phyloP scores from a whole-genome alignment of 352 stramenopile genomes.

The Lagenidium giganteum region DNA sequence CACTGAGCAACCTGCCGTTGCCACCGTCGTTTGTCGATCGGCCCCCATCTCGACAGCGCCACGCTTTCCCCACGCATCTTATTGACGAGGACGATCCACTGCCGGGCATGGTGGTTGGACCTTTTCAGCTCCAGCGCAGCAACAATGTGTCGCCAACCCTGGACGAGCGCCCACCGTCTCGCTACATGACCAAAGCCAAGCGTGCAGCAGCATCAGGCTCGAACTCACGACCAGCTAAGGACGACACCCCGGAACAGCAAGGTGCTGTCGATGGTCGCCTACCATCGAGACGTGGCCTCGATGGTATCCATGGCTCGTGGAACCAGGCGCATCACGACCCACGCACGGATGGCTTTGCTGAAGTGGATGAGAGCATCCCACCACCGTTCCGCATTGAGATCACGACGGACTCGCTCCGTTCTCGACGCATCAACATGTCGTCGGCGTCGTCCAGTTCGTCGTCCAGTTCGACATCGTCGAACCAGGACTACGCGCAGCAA shows the following conservation, averaged over 20 bases:
- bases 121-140: no score
- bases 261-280: constrained; percentile 2
- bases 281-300: constrained; percentile 34
- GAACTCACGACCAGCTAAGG: not conserved
- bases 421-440: constrained; percentile 2
- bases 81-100: constrained; percentile 47
- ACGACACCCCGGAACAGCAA: not conserved
- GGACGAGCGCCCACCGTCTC: constrained; percentile 48
- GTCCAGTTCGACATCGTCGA: constrained; percentile 4
- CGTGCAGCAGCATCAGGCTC: constrained; percentile 6
- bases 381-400: constrained; percentile 80
- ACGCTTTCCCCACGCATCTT: constrained; percentile 76
- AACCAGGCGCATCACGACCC: constrained; percentile 70
- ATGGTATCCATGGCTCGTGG: constrained; percentile 30
- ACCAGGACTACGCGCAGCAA: not conserved
- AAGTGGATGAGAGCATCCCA: constrained; percentile 75
- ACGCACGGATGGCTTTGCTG: constrained; percentile 71
- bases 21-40: constrained; percentile 22
- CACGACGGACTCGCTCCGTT: constrained; percentile 35
- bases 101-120: no score
- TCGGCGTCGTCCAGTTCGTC: constrained; percentile 1
- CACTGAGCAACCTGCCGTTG: not conserved
- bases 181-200: constrained; percentile 70
- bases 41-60: constrained; percentile 62
- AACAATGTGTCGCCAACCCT: not conserved